phyloP scores from a whole-genome alignment of 345 rosid species.

The Hypericum androsaemum region DNA sequence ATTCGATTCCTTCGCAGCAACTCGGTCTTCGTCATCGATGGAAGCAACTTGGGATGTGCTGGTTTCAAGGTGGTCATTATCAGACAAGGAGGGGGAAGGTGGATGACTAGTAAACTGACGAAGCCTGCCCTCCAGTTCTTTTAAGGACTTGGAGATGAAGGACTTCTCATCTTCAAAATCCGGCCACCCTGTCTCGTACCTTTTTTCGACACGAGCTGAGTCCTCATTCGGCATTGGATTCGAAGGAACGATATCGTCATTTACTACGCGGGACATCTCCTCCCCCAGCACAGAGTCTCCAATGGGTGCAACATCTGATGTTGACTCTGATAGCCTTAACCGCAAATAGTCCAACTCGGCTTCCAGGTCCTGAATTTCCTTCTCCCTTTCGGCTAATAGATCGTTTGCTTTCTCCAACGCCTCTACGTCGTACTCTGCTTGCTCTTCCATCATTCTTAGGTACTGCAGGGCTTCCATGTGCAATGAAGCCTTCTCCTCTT shows the following conservation, averaged over 20 bases:
- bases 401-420: conserved; percentile 37
- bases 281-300: conserved; percentile 7
- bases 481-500: conserved; percentile 4
- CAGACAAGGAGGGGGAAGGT: conserved; percentile 15
- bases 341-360: conserved; percentile 50
- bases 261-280: conserved; percentile 14
- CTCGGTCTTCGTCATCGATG: conserved; percentile 8
- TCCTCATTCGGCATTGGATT: conserved; percentile 8
- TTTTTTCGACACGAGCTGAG: conserved; percentile 18
- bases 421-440: conserved; percentile 10
- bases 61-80: conserved; percentile 13
- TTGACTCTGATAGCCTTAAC: conserved; percentile 27
- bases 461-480: conserved; percentile 9
- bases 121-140: conserved; percentile 35
- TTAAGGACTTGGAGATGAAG: conserved; percentile 22
- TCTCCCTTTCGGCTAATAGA: conserved; percentile 56
- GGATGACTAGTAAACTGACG: conserved; percentile 16
- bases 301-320: conserved; percentile 15
- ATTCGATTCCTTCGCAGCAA: conserved; percentile 5
- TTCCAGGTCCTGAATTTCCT: conserved; percentile 64
- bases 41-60: conserved; percentile 2
- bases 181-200: conserved; percentile 12
- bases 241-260: conserved; percentile 9
- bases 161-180: conserved; percentile 31
- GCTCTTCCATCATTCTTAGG: conserved; percentile 11